Conservation (phyloP, 805 yeast genomes). For the Torulaspora maleeae region DNA sequence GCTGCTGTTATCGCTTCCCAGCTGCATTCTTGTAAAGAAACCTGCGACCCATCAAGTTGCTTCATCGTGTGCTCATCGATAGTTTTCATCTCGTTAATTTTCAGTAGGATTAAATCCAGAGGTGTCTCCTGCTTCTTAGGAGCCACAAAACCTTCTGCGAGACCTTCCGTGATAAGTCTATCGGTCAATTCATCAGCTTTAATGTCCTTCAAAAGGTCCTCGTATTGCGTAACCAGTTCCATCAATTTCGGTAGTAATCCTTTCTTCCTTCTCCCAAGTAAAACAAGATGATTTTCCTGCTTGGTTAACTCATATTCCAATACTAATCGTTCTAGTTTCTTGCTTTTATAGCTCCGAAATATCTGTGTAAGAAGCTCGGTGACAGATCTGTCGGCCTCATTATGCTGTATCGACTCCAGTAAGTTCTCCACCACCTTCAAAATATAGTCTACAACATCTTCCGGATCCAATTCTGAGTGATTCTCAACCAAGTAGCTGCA, state of each 20-base stretch:
- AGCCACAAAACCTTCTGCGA: slow-evolving; percentile 9
- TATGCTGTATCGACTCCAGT: slow-evolving; percentile 57
- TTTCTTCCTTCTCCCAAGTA: slow-evolving; percentile 20
- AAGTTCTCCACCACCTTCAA: slow-evolving; percentile 54
- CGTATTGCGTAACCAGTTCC: slow-evolving; percentile 16
- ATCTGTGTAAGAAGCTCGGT: slow-evolving; percentile 48
- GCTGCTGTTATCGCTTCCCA: slow-evolving; percentile 32
- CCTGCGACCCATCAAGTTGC: slow-evolving; percentile 29
- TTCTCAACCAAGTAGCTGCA: slow-evolving; percentile 37
- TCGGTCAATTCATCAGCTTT: slow-evolving; percentile 12
- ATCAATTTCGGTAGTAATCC: slow-evolving; percentile 32
- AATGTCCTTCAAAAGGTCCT: slow-evolving; percentile 15
- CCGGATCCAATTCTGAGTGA: slow-evolving; percentile 27
- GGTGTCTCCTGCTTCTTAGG: neutral
- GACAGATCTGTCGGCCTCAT: slow-evolving; percentile 59
- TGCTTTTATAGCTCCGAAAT: slow-evolving; percentile 45
- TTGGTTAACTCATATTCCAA: slow-evolving; percentile 56
- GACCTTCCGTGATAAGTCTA: slow-evolving; percentile 22
- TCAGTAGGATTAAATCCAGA: slow-evolving; percentile 31
- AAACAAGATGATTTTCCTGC: slow-evolving; percentile 24
- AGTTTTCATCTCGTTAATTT: slow-evolving; percentile 35
- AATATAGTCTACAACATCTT: slow-evolving; percentile 42
- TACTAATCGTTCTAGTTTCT: slow-evolving; percentile 49
- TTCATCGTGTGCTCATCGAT: slow-evolving; percentile 38
- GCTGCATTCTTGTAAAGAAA: slow-evolving; percentile 23